These are phyloP conservation scores for Fusarium sterilihyphosum DNA, from an alignment of 2,329 filamentous ascomycete species.

Conservation along the genomic window DNA sequence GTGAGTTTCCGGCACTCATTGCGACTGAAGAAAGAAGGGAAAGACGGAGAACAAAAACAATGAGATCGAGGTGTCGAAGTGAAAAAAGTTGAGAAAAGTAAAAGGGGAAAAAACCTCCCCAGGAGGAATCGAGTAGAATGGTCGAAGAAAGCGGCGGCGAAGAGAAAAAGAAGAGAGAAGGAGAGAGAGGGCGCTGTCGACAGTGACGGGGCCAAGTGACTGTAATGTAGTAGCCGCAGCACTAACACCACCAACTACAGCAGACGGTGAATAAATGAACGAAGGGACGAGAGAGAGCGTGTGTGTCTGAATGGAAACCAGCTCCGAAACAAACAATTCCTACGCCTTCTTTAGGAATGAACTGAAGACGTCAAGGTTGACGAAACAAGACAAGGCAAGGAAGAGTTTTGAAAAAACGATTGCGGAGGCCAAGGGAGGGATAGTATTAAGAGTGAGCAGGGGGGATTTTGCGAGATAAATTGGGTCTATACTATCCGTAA, in stretches of 20 bases:
- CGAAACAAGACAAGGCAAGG: conserved; percentile 25
- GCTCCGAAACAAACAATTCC: conserved; percentile 39
- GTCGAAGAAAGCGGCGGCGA: conserved; percentile 1
- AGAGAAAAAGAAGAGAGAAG: conserved; percentile 14
- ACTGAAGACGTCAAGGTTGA: conserved; percentile 15
- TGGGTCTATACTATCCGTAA: conserved; percentile 6
- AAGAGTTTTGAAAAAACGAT: conserved; percentile 23
- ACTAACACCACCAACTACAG: neutral
- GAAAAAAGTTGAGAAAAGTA: neutral
- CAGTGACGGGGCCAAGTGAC: conserved; percentile 15
- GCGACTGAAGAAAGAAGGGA: conserved; percentile 1
- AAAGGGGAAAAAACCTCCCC: conserved; percentile 20
- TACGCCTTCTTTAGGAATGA: conserved; percentile 34
- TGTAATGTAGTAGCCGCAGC: conserved; percentile 28
- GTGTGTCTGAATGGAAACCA: conserved; percentile 20
- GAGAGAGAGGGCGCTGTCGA: neutral
- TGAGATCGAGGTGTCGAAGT: conserved; percentile 15
- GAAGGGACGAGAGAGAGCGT: neutral
- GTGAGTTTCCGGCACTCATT: conserved; percentile 42
- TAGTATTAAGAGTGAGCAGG: conserved; percentile 18
- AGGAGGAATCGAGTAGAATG: conserved; percentile 26
- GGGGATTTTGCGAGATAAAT: conserved; percentile 9
- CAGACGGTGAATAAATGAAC: conserved; percentile 3
- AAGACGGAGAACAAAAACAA: neutral
- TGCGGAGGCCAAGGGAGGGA: conserved; percentile 12